Conservation (phyloP, 169 alveolate genomes). For the Plasmodium knowlesi region DNA sequence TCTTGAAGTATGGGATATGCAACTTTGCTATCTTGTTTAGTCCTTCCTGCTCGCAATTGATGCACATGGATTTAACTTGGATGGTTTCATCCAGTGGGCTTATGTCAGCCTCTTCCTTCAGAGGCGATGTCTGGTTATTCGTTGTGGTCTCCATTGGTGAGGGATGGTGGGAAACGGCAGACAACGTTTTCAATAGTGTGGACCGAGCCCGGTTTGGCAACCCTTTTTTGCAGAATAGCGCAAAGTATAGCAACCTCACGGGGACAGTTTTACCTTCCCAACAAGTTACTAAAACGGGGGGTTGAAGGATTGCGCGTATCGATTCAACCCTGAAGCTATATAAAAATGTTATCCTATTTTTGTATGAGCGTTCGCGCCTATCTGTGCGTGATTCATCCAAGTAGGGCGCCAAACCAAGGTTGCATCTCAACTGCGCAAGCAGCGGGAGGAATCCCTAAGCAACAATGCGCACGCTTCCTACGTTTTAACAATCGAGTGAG, state of each 20-base stretch:
- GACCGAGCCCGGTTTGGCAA: neutral
- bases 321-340: neutral
- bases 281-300: neutral
- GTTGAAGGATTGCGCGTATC: neutral
- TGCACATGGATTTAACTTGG: slow-evolving; percentile 89
- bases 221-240: neutral
- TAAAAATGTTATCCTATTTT: neutral
- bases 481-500: neutral
- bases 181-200: neutral
- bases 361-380: neutral
- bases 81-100: slow-evolving; percentile 42
- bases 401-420: neutral
- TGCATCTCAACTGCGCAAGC: neutral
- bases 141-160: slow-evolving; percentile 1
- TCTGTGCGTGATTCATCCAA: neutral
- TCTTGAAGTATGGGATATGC: slow-evolving; percentile 94
- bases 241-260: neutral
- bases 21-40: slow-evolving; percentile 89
- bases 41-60: slow-evolving; percentile 92
- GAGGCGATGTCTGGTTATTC: neutral
- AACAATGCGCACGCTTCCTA: neutral
- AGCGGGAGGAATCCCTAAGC: neutral
- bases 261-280: neutral
- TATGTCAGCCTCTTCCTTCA: neutral
- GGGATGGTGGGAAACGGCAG: neutral